phyloP scores from a whole-genome alignment of 2,329 filamentous ascomycete species.

The Cordyceps javanica region DNA sequence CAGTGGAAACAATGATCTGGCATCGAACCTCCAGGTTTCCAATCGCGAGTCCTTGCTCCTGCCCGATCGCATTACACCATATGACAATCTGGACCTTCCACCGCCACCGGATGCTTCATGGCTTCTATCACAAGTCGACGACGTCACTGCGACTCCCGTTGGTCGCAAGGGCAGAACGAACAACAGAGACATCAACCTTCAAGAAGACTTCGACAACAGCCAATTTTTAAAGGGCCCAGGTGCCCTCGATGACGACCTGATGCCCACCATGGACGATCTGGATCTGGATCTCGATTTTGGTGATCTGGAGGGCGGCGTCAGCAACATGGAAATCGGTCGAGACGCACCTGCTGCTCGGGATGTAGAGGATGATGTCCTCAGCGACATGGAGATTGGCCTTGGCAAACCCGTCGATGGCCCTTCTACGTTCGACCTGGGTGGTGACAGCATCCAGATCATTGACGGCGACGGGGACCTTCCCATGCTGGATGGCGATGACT shows the following conservation, averaged over 20 bases:
- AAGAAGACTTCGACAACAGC: slow-evolving; percentile 66
- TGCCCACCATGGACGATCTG: slow-evolving; percentile 57
- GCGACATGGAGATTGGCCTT: slow-evolving; percentile 54
- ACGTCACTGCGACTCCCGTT: slow-evolving; percentile 45
- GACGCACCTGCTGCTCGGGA: slow-evolving; percentile 65
- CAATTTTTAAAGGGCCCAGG: slow-evolving; percentile 71
- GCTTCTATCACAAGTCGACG: slow-evolving; percentile 69
- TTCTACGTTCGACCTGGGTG: slow-evolving; percentile 46
- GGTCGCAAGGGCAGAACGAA: slow-evolving; percentile 52
- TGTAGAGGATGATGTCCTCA: slow-evolving; percentile 64
- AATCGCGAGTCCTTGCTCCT: slow-evolving; percentile 83
- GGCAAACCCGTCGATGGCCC: slow-evolving; percentile 53
- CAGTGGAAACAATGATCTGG: slow-evolving; percentile 89
- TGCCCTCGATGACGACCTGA: slow-evolving; percentile 50
- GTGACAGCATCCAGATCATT: slow-evolving; percentile 51
- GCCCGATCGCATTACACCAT: slow-evolving; percentile 87
- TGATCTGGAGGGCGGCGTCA: slow-evolving; percentile 62
- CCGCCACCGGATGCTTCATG: slow-evolving; percentile 86
- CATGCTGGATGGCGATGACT: slow-evolving; percentile 51
- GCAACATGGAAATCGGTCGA: slow-evolving; percentile 78
- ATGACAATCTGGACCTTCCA: slow-evolving; percentile 70
- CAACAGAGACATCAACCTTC: slow-evolving; percentile 61
- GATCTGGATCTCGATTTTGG: slow-evolving; percentile 64
- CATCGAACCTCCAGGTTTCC: slow-evolving; percentile 71
- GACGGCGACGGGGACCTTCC: slow-evolving; percentile 58